Evolutionary conservation across 129 eudicot genomes (phyloP).

Genomic region (Centaurea solstitialis): DNA sequence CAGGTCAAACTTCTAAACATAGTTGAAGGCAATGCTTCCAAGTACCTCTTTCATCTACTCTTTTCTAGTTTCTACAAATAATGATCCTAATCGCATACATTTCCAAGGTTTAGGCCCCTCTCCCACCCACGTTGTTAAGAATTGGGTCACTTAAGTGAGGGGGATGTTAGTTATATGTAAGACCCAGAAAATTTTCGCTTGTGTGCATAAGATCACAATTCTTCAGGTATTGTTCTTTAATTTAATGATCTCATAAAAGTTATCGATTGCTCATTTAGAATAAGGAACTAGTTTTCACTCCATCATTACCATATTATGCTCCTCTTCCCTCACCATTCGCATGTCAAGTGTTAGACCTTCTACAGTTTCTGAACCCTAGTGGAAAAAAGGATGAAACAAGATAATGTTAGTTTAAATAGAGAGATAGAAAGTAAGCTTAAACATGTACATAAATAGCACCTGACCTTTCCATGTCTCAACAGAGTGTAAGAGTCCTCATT

Average conservation of each 20-base stretch:
- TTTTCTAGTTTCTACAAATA: background rate
- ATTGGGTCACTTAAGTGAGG: background rate
- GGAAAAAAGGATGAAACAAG: background rate
- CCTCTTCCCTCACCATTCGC: constrained; percentile 4
- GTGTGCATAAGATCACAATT: background rate
- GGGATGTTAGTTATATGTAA: background rate
- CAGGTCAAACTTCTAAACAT: background rate
- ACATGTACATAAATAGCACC: background rate
- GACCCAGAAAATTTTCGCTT: background rate
- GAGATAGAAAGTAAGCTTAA: background rate
- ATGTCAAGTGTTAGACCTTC: constrained; percentile 14
- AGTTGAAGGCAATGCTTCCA: background rate
- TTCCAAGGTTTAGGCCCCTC: background rate
- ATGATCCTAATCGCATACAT: background rate
- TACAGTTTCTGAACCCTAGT: constrained; percentile 2
- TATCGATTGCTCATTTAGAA: background rate
- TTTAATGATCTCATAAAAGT: background rate
- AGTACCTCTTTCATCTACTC: background rate
- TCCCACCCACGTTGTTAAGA: background rate
- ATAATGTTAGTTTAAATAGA: background rate
- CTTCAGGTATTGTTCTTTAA: background rate
- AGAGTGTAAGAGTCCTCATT: constrained; percentile 23
- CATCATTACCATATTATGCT: background rate
- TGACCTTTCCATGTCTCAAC: constrained; percentile 15
- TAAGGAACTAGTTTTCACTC: background rate